Evolutionary conservation across 371 early-diverging fungal genomes (phyloP).

Genomic region (Lichtheimia corymbifera): DNA sequence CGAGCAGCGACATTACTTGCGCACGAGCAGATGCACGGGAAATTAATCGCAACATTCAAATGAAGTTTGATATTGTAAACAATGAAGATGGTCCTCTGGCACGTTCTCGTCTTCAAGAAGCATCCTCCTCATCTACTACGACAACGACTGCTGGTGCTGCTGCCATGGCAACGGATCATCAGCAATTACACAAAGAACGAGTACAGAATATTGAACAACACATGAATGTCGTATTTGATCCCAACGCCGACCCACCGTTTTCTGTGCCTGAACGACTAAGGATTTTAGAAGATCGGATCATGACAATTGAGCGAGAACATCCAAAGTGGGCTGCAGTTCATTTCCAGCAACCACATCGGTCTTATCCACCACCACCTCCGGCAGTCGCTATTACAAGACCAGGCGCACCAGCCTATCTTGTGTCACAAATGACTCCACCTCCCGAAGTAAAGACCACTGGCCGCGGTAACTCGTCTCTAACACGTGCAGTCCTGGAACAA

Average conservation of each 20-base stretch:
- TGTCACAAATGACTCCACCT: slow-evolving; percentile 14
- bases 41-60: slow-evolving; percentile 79
- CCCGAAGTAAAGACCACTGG: slow-evolving; percentile 31
- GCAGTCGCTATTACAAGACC: slow-evolving; percentile 35
- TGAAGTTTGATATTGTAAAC: slow-evolving; percentile 78
- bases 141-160: slow-evolving; percentile 4
- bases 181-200: slow-evolving; percentile 34
- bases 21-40: slow-evolving; percentile 75
- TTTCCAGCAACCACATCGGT: slow-evolving; percentile 67
- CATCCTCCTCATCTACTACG: slow-evolving; percentile 10
- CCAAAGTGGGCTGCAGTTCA: slow-evolving; percentile 76
- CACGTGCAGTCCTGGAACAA: slow-evolving; percentile 51
- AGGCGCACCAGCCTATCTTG: slow-evolving; percentile 1
- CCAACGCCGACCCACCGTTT: slow-evolving; percentile 24
- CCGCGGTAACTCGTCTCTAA: slow-evolving; percentile 42
- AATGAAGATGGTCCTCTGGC: slow-evolving; percentile 78
- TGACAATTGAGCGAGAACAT: slow-evolving; percentile 67
- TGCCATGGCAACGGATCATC: neutral
- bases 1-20: slow-evolving; percentile 49
- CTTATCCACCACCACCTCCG: slow-evolving; percentile 41
- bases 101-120: slow-evolving; percentile 37
- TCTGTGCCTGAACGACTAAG: slow-evolving; percentile 55
- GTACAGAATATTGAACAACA: slow-evolving; percentile 65
- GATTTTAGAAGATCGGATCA: slow-evolving; percentile 68
- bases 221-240: slow-evolving; percentile 64